Evolutionary conservation across 2,329 filamentous ascomycete species (phyloP), one percentile per base, ranked within the genome.

Genomic region (Penicillium capsulatum): DNA sequence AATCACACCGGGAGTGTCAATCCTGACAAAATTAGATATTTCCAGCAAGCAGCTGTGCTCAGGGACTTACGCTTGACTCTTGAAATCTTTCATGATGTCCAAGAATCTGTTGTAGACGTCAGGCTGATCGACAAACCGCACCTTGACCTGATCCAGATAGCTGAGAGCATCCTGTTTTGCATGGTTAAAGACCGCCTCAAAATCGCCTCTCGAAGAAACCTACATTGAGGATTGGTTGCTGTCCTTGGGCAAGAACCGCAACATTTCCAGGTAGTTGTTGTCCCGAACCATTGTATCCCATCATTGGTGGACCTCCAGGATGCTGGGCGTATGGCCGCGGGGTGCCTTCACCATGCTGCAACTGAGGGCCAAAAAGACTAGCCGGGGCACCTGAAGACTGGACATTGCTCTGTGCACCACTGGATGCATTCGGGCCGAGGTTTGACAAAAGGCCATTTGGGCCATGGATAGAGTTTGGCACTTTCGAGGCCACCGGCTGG

Each of bases 81-180:
- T 98, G 65, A 98, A 98, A 56, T 98, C 92, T 61, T 98, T 98
- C 92, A 98, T 98, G 34, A 98, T 98, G 55, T 98, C 92, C 31
- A 98, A 71, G 56, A 98, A 97, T 26, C 86, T 77, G 59, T 97
- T 97, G 59, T 98, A 98, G 0, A 98, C 92, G 64, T 97, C 91
- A 3, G 92, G 90, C 53, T 96, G 89, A 48, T 97, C 91, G 45
- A 89, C 86, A 55, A 98, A 98, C 59, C 95, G 90, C 17, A 97
- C 90, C 67, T 98, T 98, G 49, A 98, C 92, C 66, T 97, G 92
- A 60, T 98, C 92, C 16, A 98, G 79, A 60, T 98, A 98, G 58
- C 89, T 96, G 31, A 98, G 76, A 20, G 92, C 92, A 67, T 86
- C 83, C 76, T 80, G 57, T 22, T 22, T 9, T 9, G 9, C 19